Percentiles rank a stretch among this genome's conserved stretches.
Evolutionary conservation across 768 basidiomycete genomes (phyloP).

Genomic region (Boletus subcaerulescens): DNA sequence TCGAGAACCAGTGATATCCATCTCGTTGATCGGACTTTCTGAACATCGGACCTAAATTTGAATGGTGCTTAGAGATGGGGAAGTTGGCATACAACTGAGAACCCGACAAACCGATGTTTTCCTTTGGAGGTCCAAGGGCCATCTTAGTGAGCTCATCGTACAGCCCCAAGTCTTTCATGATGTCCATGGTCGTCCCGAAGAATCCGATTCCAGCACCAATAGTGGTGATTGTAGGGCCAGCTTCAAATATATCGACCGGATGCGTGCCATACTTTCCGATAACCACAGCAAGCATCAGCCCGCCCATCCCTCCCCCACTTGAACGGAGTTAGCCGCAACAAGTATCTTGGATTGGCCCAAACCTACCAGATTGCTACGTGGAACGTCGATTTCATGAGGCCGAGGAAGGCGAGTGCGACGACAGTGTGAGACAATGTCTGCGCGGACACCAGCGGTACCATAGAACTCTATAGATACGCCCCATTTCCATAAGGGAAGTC

Average conservation of each 20-base stretch:
- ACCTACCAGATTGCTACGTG: conserved; percentile 19
- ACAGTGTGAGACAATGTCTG: not conserved
- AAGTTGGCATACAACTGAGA: not conserved
- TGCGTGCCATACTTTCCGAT: conserved; percentile 25
- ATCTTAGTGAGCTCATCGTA: conserved; percentile 30
- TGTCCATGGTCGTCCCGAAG: conserved; percentile 45
- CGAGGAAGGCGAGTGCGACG: not conserved
- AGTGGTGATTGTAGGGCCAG: conserved; percentile 37
- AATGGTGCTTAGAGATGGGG: not conserved
- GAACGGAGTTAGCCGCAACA: not conserved
- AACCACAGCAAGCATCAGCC: conserved; percentile 33
- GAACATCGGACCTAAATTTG: conserved; percentile 21
- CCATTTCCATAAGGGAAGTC: too few relatives aligned
- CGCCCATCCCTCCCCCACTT: conserved; percentile 41
- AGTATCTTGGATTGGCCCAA: not conserved
- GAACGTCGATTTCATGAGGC: conserved; percentile 8
- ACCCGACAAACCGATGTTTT: conserved; percentile 18
- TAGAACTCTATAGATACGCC: too few relatives aligned
- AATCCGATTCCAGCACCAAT: conserved; percentile 46
- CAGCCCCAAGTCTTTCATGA: conserved; percentile 39
- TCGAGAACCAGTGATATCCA: conserved; percentile 29
- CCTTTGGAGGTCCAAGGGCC: conserved; percentile 13
- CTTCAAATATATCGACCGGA: conserved; percentile 43
- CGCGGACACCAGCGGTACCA: too few relatives aligned
- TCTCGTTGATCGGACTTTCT: conserved; percentile 35